Evolutionary conservation across 169 alveolate species (phyloP).

Genomic region (Plasmodium malariae): DNA sequence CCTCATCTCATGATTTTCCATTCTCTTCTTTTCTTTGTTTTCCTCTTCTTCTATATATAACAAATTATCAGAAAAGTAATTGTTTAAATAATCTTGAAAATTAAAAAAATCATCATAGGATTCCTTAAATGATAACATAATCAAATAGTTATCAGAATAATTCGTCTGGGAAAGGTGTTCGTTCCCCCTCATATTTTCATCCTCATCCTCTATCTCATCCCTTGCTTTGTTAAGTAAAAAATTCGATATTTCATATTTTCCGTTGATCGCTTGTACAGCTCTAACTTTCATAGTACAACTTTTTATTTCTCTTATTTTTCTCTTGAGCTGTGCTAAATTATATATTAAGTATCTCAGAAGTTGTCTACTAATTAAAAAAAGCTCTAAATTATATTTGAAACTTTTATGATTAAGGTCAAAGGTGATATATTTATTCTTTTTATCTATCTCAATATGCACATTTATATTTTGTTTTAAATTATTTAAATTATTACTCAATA

Average conservation of each 20-base stretch:
- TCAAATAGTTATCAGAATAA: constrained; percentile 6
- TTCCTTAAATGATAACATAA: constrained; percentile 42
- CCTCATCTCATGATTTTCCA: neutral
- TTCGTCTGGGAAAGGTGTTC: too few relatives aligned
- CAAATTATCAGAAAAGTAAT: constrained; percentile 20
- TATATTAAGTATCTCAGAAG: constrained; percentile 29
- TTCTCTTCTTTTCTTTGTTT: neutral
- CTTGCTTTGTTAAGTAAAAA: neutral
- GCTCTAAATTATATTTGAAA: constrained; percentile 54
- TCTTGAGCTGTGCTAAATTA: constrained; percentile 25
- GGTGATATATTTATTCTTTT: constrained; percentile 10
- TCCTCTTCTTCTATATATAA: neutral
- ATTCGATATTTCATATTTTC: neutral
- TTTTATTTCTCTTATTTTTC: constrained; percentile 25
- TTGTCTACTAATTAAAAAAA: constrained; percentile 40
- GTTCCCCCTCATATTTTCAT: neutral
- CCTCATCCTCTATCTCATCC: neutral
- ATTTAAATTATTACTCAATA: constrained; percentile 67
- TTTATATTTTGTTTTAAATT: constrained; percentile 62
- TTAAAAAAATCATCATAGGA: constrained; percentile 52
- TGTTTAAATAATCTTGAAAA: constrained; percentile 50
- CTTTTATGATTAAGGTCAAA: constrained; percentile 18
- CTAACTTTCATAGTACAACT: neutral
- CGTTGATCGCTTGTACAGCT: neutral
- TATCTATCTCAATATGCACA: constrained; percentile 43